Percentiles rank a stretch among this genome's conserved stretches.
Evolutionary conservation across 2,329 filamentous ascomycete genomes (phyloP).

Genomic region (Thielaviopsis euricoi): DNA sequence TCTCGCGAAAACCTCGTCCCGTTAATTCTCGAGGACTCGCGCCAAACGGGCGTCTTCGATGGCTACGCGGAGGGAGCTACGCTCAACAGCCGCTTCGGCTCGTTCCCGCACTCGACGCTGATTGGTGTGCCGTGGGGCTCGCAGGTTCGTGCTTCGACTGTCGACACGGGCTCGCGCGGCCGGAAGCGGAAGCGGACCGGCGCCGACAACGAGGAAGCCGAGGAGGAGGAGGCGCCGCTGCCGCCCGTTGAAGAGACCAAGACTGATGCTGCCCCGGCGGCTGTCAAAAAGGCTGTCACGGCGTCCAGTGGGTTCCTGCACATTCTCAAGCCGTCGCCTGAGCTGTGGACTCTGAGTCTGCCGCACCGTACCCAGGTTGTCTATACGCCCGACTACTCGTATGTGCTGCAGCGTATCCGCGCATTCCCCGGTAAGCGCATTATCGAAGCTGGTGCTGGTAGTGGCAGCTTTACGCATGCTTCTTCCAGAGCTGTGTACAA

Average conservation of each 20-base stretch:
- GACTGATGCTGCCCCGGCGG: slow-evolving; percentile 14
- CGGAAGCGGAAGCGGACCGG: slow-evolving; percentile 32
- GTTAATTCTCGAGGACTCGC: slow-evolving; percentile 26
- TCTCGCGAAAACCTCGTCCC: slow-evolving; percentile 60
- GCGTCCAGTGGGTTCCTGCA: slow-evolving; percentile 59
- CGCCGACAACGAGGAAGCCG: slow-evolving; percentile 19
- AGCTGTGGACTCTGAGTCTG: slow-evolving; percentile 65
- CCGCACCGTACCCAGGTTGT: slow-evolving; percentile 76
- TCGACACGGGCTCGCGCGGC: slow-evolving; percentile 82
- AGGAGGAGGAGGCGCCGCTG: neutral
- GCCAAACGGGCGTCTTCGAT: slow-evolving; percentile 37
- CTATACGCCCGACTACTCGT: slow-evolving; percentile 77
- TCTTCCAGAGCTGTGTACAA: slow-evolving; percentile 60
- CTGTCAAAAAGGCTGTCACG: slow-evolving; percentile 31
- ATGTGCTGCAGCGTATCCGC: slow-evolving; percentile 60
- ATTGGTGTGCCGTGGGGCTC: slow-evolving; percentile 76
- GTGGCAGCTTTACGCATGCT: slow-evolving; percentile 72
- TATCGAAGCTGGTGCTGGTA: slow-evolving; percentile 69
- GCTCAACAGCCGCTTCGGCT: slow-evolving; percentile 86
- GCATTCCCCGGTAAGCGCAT: slow-evolving; percentile 55
- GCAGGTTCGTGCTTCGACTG: slow-evolving; percentile 74
- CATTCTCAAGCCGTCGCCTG: slow-evolving; percentile 61
- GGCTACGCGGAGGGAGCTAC: slow-evolving; percentile 47
- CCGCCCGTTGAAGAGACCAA: slow-evolving; percentile 22
- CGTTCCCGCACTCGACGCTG: slow-evolving; percentile 65